These are phyloP conservation scores for Polygonum aviculare DNA, from an alignment of 148 eudicot genomes.

Conservation along the genomic window DNA sequence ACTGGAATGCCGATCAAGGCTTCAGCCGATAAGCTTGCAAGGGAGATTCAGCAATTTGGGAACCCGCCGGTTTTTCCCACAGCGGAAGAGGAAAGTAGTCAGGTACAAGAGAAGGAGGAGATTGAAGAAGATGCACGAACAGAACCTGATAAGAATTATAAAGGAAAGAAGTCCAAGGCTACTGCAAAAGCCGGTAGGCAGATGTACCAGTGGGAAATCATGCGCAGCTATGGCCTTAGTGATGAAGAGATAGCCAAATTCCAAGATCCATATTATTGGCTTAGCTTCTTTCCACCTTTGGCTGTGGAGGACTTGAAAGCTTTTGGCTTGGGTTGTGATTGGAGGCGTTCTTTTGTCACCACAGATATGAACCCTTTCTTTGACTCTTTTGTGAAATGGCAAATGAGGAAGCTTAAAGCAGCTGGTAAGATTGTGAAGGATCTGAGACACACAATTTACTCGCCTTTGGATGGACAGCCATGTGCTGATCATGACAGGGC, in stretches of 20 bases:
- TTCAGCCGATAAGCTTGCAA: constrained; percentile 68
- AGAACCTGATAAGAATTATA: constrained; percentile 53
- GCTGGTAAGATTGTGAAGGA: constrained; percentile 84
- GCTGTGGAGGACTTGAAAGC: constrained; percentile 84
- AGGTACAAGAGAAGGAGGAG: constrained; percentile 28
- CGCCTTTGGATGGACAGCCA: constrained; percentile 89
- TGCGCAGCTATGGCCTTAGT: constrained; percentile 73
- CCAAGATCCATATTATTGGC: constrained; percentile 63
- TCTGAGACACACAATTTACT: constrained; percentile 60
- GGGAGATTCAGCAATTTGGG: constrained; percentile 70
- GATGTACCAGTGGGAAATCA: constrained; percentile 87
- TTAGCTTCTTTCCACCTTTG: constrained; percentile 61
- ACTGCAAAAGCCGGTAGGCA: constrained; percentile 62
- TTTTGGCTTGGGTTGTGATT: constrained; percentile 84
- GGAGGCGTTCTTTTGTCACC: constrained; percentile 87
- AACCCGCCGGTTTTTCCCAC: constrained; percentile 72
- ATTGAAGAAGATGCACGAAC: constrained; percentile 29
- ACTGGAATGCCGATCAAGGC: constrained; percentile 98
- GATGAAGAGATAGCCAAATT: constrained; percentile 61
- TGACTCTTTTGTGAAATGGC: constrained; percentile 87
- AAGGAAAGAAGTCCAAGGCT: constrained; percentile 85
- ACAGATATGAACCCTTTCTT: constrained; percentile 75
- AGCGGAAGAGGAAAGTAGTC: constrained; percentile 36
- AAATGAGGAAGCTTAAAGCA: constrained; percentile 64
- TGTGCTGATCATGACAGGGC: constrained; percentile 98